Evolutionary conservation across 2,329 filamentous ascomycete species (phyloP), one percentile per base, ranked within the genome.

Genomic region (Arthrobotrys megalospora): DNA sequence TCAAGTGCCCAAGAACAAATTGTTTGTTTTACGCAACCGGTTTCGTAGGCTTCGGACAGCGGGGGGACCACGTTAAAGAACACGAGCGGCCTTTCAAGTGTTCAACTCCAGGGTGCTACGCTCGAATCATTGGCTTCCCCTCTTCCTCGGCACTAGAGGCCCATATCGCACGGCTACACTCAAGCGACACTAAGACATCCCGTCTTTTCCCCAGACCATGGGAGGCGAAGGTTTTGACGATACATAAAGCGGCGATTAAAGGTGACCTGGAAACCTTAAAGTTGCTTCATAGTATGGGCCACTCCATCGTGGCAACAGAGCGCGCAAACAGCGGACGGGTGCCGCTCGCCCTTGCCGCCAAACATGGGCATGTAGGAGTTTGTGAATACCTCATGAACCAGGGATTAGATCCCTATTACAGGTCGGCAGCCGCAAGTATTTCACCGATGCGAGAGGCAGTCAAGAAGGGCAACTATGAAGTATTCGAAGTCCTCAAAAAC

Each of bases 11-110:
- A 11, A 60, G 41, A 12, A n/a, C 38, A 6, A 3, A 21, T 6
- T 70, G 52, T 16, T 16, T 1, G 1, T 24, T 8, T 28, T 70
- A 50, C 21, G 11, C n/a, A 1, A 38, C 3, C 3, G 66, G 66
- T 0, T 70, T 70, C 19, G 7, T 4, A 0, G 50, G 3, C 14
- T 2, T 2, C 19, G 41, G 36, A 16, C n/a, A 47, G 10, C 34
- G 38, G 8, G 32, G 50, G 2, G 4, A 14, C 3, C 66, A 70
- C 12, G 38, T 62, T 3, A 28, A 32, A 50, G 34, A 70, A n/a
- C 66, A 70, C 48, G 52, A 70, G 14, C 50, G 52, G 19, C 55
- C 52, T 1, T 70, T 70, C 24, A 70, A 62, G 28, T 70, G 52
- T n/a, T 19, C 50, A 48, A 21, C 28, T 1, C 7, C 6, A 36